Evolutionary conservation across 2,329 filamentous ascomycete genomes (phyloP), one percentile per base, ranked within the genome.

Genomic region (Alternaria triticimaculans): DNA sequence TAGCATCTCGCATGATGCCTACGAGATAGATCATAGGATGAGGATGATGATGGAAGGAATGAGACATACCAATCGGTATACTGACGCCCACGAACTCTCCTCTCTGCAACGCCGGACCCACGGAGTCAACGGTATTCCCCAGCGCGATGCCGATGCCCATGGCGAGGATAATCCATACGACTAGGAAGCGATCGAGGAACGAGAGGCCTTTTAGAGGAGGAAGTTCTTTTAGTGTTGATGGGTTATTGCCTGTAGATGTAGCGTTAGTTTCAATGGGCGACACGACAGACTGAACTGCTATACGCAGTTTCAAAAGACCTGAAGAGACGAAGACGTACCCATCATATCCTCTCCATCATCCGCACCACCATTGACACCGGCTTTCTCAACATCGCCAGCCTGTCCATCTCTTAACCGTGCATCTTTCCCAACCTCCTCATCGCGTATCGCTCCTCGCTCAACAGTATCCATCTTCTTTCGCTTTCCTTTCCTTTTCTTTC

Each of bases 121-220:
- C 87, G 21, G 82, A 82, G 0, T 87, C 85, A 1, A 92, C 90
- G 64, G 94, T 92, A 78, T 94, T 94, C 6, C 91, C 92, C 0
- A 95, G 80, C 1, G 94, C 81, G 46, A 96, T 90, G 4, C 92
- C 92, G 8, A 93, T 80, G 1, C 86, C 84, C 89, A 96, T 96
- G 49, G 92, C 91, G 0, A 95, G 85, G 25, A 95, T 83, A 63
- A 95, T 94, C 92, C 92, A 84, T 33, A 85, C 55, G 5, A 82
- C 83, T 15, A 85, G 78, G 55, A 83, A 81, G 1, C 81, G 76
- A 68, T 84, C 83, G 21, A 84, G 79, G 58, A 80, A 81, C 2
- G 79, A 81, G 26, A 84, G 79, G 4, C 76, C 81, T 70, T 79
- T 80, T 44, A 83, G 54, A 1, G 77, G 76, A 6, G 75, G 72